Conservation (phyloP, 2,329 filamentous ascomycete genomes). For the Fusarium sublunatum region DNA sequence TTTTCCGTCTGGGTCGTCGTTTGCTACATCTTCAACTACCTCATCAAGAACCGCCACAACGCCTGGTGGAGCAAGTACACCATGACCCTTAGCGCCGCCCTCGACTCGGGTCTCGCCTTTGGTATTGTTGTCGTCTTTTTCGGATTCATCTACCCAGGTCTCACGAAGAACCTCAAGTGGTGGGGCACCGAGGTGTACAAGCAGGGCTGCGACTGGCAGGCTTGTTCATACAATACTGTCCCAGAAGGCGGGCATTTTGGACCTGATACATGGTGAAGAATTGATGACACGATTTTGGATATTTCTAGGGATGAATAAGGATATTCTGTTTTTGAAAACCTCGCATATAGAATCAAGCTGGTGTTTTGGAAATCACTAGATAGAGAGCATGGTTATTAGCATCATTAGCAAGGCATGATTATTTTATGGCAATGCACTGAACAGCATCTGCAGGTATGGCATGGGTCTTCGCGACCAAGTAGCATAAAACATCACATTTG, state of each 20-base stretch:
- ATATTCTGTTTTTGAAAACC: conserved; percentile 2
- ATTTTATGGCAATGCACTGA: conserved; percentile 4
- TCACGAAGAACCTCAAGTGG: conserved; percentile 79
- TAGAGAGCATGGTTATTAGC: conserved; percentile 33
- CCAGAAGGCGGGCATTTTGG: conserved; percentile 74
- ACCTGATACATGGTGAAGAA: conserved; percentile 66
- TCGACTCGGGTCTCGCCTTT: conserved; percentile 85
- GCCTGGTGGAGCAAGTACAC: conserved; percentile 94
- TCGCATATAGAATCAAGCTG: conserved; percentile 38
- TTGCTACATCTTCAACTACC: conserved; percentile 85
- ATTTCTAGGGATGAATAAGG: neutral
- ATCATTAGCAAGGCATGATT: conserved; percentile 17
- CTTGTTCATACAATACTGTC: conserved; percentile 76
- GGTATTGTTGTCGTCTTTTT: conserved; percentile 88
- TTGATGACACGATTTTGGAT: neutral
- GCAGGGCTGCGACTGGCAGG: conserved; percentile 85
- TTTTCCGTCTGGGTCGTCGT: conserved; percentile 89
- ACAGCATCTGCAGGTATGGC: neutral
- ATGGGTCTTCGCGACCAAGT: neutral
- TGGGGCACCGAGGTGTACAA: conserved; percentile 92
- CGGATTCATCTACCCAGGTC: conserved; percentile 83
- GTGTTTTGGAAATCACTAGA: conserved; percentile 12
- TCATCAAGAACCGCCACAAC: conserved; percentile 73
- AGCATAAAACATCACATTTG: conserved; percentile 14
- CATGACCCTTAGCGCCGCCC: conserved; percentile 85